Evolutionary conservation across 2,329 filamentous ascomycete genomes (phyloP).

Genomic region (Leptographium flavum): DNA sequence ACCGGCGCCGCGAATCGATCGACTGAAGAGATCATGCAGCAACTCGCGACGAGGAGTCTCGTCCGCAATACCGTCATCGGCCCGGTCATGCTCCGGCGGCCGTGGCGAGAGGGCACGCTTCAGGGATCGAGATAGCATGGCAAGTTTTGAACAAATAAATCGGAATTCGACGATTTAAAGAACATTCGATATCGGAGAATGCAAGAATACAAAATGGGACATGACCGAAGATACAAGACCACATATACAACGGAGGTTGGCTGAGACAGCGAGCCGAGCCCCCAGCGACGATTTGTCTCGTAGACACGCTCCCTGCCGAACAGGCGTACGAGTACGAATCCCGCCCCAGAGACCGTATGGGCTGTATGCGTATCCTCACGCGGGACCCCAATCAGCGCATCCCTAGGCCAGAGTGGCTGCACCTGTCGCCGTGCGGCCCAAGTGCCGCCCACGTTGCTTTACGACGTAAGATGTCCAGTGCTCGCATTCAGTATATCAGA

Average conservation of each 20-base stretch:
- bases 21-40: constrained; percentile 16
- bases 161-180: no score
- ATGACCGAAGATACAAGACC: not conserved
- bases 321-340: not conserved
- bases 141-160: not conserved
- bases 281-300: not conserved
- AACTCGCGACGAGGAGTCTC: constrained; percentile 14
- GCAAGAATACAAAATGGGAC: not conserved
- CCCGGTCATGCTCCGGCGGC: constrained; percentile 1
- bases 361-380: not conserved
- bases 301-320: not conserved
- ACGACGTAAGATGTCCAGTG: no score
- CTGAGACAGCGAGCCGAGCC: not conserved
- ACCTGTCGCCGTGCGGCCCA: no score
- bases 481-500: no score
- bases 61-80: not conserved
- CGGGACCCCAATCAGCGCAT: no score
- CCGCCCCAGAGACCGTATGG: no score
- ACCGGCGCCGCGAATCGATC: constrained; percentile 11
- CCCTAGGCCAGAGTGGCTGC: no score
- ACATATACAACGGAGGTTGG: not conserved
- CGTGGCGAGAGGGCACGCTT: constrained; percentile 11
- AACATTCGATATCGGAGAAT: no score
- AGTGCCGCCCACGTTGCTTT: no score
- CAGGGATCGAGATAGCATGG: constrained; percentile 21